Evolutionary conservation across 345 rosid genomes (phyloP).

Genomic region (Populus tremula): DNA sequence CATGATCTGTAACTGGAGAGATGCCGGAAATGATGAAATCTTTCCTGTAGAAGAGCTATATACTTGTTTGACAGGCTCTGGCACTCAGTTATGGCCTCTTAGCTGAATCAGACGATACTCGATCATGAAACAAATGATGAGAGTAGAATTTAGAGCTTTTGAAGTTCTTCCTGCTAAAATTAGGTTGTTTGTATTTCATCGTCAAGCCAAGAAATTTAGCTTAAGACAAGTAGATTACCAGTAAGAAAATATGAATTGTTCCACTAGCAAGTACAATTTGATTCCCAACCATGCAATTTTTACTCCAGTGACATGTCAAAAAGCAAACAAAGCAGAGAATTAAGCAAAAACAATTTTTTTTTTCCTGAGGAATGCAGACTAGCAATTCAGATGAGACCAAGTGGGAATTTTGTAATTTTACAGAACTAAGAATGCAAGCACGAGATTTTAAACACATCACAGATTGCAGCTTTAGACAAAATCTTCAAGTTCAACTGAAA

Average conservation of each 20-base stretch:
- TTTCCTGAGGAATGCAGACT: neutral
- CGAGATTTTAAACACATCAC: no score
- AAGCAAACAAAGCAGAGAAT: neutral
- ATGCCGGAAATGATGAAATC: neutral
- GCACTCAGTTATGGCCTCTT: neutral
- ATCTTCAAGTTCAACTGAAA: neutral
- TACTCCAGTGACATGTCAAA: neutral
- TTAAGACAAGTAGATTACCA: neutral
- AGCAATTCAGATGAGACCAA: neutral
- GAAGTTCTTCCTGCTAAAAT: neutral
- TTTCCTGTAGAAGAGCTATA: constrained; percentile 19
- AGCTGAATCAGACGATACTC: neutral
- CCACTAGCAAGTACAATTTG: neutral
- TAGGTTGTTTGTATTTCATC: neutral
- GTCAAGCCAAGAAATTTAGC: neutral
- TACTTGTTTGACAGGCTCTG: constrained; percentile 15
- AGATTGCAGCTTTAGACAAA: neutral
- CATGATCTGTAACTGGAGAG: constrained; percentile 12
- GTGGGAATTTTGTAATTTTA: neutral
- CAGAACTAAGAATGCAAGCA: neutral
- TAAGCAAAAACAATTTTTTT: neutral
- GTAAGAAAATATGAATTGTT: neutral
- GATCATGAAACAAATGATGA: neutral
- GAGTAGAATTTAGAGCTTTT: neutral
- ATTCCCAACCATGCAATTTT: neutral